Percentiles rank a stretch among this genome's conserved stretches.
These are phyloP conservation scores for Annulohypoxylon maeteangense DNA, from an alignment of 495 filamentous ascomycete species.

Conservation along the genomic window DNA sequence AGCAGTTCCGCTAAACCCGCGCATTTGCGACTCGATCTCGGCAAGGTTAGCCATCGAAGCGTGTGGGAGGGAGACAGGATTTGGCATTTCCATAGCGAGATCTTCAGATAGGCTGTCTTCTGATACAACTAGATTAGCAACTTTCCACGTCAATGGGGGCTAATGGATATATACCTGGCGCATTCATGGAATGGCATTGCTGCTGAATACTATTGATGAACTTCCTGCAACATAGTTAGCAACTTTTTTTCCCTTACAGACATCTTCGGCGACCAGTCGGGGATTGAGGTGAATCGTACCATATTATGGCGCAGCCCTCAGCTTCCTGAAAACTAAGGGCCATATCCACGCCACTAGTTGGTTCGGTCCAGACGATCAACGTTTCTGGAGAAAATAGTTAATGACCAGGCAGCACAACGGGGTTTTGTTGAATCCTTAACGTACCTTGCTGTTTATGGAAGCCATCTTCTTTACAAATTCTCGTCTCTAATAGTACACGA, in stretches of 20 bases:
- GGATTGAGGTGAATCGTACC: constrained; percentile 63
- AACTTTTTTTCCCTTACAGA: neutral
- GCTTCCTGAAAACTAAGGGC: constrained; percentile 98
- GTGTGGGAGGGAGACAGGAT: constrained; percentile 77
- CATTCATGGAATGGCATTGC: constrained; percentile 49
- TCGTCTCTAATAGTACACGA: constrained; percentile 85
- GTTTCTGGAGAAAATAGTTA: constrained; percentile 72
- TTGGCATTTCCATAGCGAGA: constrained; percentile 69
- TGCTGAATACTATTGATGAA: constrained; percentile 89
- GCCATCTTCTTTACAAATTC: constrained; percentile 91
- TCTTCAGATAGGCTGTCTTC: constrained; percentile 95
- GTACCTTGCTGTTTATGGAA: constrained; percentile 99
- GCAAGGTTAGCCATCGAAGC: constrained; percentile 81
- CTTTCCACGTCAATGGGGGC: neutral
- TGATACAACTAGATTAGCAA: constrained; percentile 47
- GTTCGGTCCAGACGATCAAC: constrained; percentile 97
- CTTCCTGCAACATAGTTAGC: constrained; percentile 69
- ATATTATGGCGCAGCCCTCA: constrained; percentile 92
- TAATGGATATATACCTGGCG: constrained; percentile 37
- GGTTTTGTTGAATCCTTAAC: constrained; percentile 28
- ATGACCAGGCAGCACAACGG: constrained; percentile 6
- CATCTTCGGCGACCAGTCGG: neutral
- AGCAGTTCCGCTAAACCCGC: constrained; percentile 75
- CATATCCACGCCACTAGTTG: constrained; percentile 86
- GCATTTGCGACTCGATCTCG: constrained; percentile 85